Evolutionary conservation across 129 eudicot genomes (phyloP), one percentile per base, ranked within the genome.

Genomic region (Centaurea solstitialis): DNA sequence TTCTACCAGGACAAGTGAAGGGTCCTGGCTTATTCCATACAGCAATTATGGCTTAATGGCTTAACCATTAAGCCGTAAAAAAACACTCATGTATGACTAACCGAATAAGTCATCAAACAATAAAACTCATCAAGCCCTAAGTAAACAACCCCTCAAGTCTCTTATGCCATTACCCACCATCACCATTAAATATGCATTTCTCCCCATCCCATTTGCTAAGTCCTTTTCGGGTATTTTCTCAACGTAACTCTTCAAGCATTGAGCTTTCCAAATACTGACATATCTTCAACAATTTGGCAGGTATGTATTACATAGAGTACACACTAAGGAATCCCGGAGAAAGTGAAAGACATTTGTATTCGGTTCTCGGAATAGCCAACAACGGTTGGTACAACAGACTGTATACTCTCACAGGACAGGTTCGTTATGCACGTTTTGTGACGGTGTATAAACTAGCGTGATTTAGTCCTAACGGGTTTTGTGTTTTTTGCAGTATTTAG

Each of bases 331-430:
- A 89, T 38, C 99, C 99, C 0, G 97, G 98, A 18, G 99, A 93
- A 83, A 93, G 92, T 79, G 87, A 85, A 72, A 88, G 97, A 85
- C 94, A 93, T 85, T 80, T 96, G 57, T 82, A 40, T 83, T 88
- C 99, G 17, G 95, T 87, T 79, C 82, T 96, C 28, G 97, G 99
- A 41, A 80, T 96, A 38, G 95, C 95, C 39, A 84, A 89, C 85
- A 96, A 89, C 71, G 99, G 98, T 45, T 76, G 89, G 89, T 91
- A 93, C 75, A 96, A 93, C 81, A 96, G 99, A 86, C 84, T 96
- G 62, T 96, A 91, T 79, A 93, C 99, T 24, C 91, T 96, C 84
- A 96, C 99, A n/a, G 99, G 98, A 77, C 99, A 96, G 99, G 99
- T 96, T 43, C n/a, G 92, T 87, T 72, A 22, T 24, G 39, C 69